Evolutionary conservation across 2,329 filamentous ascomycete genomes (phyloP).

Genomic region (Coniochaeta ligniaria): DNA sequence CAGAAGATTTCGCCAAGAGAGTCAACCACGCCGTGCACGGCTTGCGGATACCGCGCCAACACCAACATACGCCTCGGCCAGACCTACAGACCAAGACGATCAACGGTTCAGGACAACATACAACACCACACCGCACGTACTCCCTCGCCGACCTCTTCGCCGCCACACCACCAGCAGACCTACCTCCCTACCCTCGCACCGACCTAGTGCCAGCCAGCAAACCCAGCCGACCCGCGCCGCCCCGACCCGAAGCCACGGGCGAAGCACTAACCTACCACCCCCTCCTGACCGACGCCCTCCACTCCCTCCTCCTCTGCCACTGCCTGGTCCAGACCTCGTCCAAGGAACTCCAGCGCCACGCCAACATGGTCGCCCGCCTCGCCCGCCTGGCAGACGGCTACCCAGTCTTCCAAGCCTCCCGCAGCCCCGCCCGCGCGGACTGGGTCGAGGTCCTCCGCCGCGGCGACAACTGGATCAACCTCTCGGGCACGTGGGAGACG

Average conservation of each 20-base stretch:
- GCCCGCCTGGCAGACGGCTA: slow-evolving; percentile 70
- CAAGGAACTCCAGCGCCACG: slow-evolving; percentile 72
- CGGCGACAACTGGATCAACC: slow-evolving; percentile 61
- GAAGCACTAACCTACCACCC: slow-evolving; percentile 77
- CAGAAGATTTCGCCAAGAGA: slow-evolving; percentile 48
- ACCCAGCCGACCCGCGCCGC: not conserved
- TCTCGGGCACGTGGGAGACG: slow-evolving; percentile 60
- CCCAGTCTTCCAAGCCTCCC: slow-evolving; percentile 68
- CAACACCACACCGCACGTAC: slow-evolving; percentile 29
- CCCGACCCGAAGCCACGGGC: slow-evolving; percentile 23
- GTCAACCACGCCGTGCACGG: slow-evolving; percentile 49
- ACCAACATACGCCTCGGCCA: slow-evolving; percentile 9
- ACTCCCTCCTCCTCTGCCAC: slow-evolving; percentile 72
- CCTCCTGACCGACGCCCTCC: slow-evolving; percentile 69
- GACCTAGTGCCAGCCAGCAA: slow-evolving; percentile 20
- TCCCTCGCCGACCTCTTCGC: slow-evolving; percentile 60
- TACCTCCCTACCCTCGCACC: slow-evolving; percentile 59
- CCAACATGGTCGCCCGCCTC: slow-evolving; percentile 73
- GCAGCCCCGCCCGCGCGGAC: slow-evolving; percentile 66
- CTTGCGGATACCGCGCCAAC: slow-evolving; percentile 30
- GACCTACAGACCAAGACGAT: not conserved
- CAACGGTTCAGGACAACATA: slow-evolving; percentile 1
- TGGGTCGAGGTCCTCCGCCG: slow-evolving; percentile 71
- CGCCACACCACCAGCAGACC: slow-evolving; percentile 54
- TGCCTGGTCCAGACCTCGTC: slow-evolving; percentile 70